Evolutionary conservation across 306 rosid species (phyloP).

Genomic region (Dryas octopetala): DNA sequence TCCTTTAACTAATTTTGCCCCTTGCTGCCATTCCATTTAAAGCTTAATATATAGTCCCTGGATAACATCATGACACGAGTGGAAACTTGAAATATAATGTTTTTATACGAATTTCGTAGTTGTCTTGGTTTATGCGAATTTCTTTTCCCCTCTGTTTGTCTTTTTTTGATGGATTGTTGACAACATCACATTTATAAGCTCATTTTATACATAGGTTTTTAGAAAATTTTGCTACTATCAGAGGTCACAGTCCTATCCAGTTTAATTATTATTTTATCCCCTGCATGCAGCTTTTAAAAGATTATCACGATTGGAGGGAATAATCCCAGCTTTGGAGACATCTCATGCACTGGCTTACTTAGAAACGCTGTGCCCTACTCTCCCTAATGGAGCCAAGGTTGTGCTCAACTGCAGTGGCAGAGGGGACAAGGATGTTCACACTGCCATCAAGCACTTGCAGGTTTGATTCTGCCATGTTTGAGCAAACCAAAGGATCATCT

Average conservation of each 20-base stretch:
- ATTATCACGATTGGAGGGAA: constrained; percentile 84
- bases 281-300: constrained; percentile 71
- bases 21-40: neutral
- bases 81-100: neutral
- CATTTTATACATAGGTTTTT: too few relatives aligned
- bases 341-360: constrained; percentile 92
- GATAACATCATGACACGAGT: neutral
- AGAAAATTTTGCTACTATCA: too few relatives aligned
- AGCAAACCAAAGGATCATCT: neutral
- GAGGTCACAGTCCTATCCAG: neutral
- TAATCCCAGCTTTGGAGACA: constrained; percentile 94
- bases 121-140: neutral
- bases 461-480: constrained; percentile 32
- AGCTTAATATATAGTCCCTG: neutral
- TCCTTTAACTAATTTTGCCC: neutral
- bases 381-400: constrained; percentile 69
- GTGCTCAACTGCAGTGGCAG: constrained; percentile 91
- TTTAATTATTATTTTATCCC: neutral
- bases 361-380: constrained; percentile 80
- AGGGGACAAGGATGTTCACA: constrained; percentile 95
- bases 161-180: neutral
- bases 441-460: constrained; percentile 81
- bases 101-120: neutral
- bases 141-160: neutral
- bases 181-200: neutral